A percentile compares a stretch with the other conserved stretches of the same genome.
Evolutionary conservation across 306 rosid species (phyloP).

Genomic region (Sicyos baderoa): DNA sequence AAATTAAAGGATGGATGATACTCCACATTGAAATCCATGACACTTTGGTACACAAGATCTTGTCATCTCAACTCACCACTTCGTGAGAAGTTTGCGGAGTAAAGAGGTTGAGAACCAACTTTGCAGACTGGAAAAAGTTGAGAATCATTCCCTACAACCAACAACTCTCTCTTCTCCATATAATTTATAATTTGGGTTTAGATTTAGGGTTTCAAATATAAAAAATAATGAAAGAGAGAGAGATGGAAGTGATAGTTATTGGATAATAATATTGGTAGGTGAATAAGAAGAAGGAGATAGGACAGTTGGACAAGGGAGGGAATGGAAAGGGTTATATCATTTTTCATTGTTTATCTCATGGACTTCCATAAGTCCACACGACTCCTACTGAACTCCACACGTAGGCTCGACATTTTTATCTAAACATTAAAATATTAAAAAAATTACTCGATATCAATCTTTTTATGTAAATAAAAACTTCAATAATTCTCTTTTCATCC

Average conservation of each 20-base stretch:
- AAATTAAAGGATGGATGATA: too few relatives aligned
- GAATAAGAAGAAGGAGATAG: background rate
- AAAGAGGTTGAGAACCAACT: background rate
- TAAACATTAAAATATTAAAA: too few relatives aligned
- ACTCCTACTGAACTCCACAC: too few relatives aligned
- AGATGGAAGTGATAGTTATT: background rate
- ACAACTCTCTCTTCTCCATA: background rate
- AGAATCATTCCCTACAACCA: background rate
- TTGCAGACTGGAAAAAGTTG: background rate
- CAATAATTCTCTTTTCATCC: too few relatives aligned
- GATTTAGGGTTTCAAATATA: too few relatives aligned
- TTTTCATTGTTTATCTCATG: too few relatives aligned
- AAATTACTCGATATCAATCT: too few relatives aligned
- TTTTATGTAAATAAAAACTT: too few relatives aligned
- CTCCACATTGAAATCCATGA: background rate
- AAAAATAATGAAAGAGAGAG: background rate
- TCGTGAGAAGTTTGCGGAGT: background rate
- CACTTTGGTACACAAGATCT: background rate
- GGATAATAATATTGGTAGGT: background rate
- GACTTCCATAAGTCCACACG: too few relatives aligned
- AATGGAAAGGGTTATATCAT: background rate
- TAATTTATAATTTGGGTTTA: too few relatives aligned
- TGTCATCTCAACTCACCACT: slow-evolving; percentile 6
- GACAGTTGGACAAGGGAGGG: too few relatives aligned
- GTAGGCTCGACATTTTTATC: background rate